Conservation (phyloP, 345 rosid species). For the Salix purpurea region DNA sequence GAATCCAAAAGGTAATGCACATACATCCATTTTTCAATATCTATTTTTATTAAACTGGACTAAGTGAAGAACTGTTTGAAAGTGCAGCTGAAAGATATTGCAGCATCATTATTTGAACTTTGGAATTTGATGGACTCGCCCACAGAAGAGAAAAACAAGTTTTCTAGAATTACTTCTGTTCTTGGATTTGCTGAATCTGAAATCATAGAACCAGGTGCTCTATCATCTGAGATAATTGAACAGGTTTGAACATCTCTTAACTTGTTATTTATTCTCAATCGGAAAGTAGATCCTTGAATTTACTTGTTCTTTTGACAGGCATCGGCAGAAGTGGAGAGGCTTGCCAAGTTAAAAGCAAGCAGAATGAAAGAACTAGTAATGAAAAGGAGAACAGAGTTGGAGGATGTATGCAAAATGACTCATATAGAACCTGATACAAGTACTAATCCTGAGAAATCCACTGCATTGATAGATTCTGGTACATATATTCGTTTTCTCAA, state of each 20-base stretch:
- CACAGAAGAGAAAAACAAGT: slow-evolving; percentile 50
- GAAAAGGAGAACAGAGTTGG: slow-evolving; percentile 81
- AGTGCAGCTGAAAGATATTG: slow-evolving; percentile 71
- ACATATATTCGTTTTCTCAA: slow-evolving; percentile 1
- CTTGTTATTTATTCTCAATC: slow-evolving; percentile 1
- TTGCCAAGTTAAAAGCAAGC: slow-evolving; percentile 71
- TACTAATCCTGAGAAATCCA: slow-evolving; percentile 87
- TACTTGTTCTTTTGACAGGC: slow-evolving; percentile 42
- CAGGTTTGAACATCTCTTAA: slow-evolving; percentile 43
- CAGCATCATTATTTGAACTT: slow-evolving; percentile 54
- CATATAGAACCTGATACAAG: slow-evolving; percentile 84
- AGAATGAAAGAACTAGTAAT: slow-evolving; percentile 95
- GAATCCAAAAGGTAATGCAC: slow-evolving; percentile 64
- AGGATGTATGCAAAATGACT: slow-evolving; percentile 62
- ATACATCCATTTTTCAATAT: neutral
- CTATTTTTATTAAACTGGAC: slow-evolving; percentile 3
- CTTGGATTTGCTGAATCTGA: slow-evolving; percentile 62
- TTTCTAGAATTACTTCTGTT: slow-evolving; percentile 48
- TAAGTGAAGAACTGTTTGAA: slow-evolving; percentile 9
- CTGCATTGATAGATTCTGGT: slow-evolving; percentile 92
- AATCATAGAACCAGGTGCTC: slow-evolving; percentile 58
- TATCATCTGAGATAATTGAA: slow-evolving; percentile 64
- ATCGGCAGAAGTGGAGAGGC: slow-evolving; percentile 77
- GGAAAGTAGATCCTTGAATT: slow-evolving; percentile 12
- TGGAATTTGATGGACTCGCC: slow-evolving; percentile 96